These are phyloP conservation scores for Aspergillus diversus DNA, from an alignment of 495 filamentous ascomycete species.

Conservation along the genomic window DNA sequence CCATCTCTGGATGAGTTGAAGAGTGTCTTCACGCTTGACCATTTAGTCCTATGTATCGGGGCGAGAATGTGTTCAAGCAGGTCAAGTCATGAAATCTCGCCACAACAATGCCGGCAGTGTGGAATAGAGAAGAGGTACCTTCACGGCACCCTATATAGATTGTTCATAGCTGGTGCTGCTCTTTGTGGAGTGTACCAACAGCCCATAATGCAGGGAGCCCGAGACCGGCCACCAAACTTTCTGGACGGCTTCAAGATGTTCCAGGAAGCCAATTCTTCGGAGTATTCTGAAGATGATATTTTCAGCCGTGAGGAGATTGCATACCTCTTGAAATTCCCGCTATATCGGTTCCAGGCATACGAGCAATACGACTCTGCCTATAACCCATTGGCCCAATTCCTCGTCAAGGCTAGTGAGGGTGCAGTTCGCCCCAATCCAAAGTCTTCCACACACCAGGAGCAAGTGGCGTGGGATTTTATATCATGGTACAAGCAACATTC, in stretches of 20 bases:
- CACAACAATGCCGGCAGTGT: not conserved
- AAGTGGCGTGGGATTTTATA: too few species aligned
- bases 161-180: not conserved
- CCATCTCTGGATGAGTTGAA: too few species aligned
- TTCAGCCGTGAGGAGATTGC: not conserved
- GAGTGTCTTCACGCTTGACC: too few species aligned
- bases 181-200: not conserved
- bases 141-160: not conserved
- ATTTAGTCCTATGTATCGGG: too few species aligned
- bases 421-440: too few species aligned
- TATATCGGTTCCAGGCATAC: not conserved
- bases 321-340: not conserved
- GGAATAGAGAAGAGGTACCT: not conserved
- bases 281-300: not conserved
- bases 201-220: not conserved
- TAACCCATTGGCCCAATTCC: too few species aligned
- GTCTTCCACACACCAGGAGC: too few species aligned
- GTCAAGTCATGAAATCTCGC: not conserved
- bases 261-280: not conserved
- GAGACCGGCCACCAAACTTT: not conserved
- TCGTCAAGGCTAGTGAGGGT: too few species aligned
- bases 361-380: too few species aligned
- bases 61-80: too few species aligned
- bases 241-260: not conserved
- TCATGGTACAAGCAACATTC: too few species aligned